These are phyloP conservation scores for Gigaspora rosea DNA, from an alignment of 192 early-diverging fungal genomes.

Conservation along the genomic window DNA sequence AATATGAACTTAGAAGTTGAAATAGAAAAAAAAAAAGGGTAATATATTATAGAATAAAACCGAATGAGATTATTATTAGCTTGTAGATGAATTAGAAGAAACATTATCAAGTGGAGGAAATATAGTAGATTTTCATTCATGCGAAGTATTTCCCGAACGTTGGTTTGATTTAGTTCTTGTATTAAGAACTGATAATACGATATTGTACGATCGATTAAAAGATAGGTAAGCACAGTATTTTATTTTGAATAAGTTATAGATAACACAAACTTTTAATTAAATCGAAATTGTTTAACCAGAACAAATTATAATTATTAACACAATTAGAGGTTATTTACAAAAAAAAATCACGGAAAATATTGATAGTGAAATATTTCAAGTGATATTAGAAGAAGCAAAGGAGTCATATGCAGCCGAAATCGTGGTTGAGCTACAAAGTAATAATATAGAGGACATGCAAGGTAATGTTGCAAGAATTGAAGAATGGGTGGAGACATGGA, in stretches of 20 bases:
- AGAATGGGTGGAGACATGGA: conserved; percentile 69
- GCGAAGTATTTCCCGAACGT: conserved; percentile 94
- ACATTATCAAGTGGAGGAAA: conserved; percentile 78
- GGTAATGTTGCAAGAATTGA: conserved; percentile 79
- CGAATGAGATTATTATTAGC: conserved; percentile 37
- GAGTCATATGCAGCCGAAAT: conserved; percentile 82
- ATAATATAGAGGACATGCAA: conserved; percentile 90
- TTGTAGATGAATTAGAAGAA: conserved; percentile 91
- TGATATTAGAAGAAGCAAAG: conserved; percentile 84
- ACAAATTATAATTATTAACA: conserved; percentile 8
- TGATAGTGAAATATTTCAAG: conserved; percentile 97
- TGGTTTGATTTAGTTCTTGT: conserved; percentile 98
- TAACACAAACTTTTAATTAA: background rate
- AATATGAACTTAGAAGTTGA: conserved; percentile 2
- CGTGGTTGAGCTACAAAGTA: conserved; percentile 78
- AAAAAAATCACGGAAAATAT: conserved; percentile 93
- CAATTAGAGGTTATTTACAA: conserved; percentile 68
- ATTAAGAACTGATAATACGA: conserved; percentile 74
- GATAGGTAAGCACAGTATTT: conserved; percentile 59
- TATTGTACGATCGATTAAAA: conserved; percentile 81
- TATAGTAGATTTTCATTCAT: conserved; percentile 93
- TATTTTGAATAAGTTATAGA: background rate
- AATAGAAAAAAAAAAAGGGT: conserved; percentile 3
- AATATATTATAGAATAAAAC: background rate
- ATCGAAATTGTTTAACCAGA: background rate